Percentiles rank a stretch among this genome's conserved stretches.
phyloP scores from a whole-genome alignment of 2,329 filamentous ascomycete genomes.

The Aspergillus amoenus region DNA sequence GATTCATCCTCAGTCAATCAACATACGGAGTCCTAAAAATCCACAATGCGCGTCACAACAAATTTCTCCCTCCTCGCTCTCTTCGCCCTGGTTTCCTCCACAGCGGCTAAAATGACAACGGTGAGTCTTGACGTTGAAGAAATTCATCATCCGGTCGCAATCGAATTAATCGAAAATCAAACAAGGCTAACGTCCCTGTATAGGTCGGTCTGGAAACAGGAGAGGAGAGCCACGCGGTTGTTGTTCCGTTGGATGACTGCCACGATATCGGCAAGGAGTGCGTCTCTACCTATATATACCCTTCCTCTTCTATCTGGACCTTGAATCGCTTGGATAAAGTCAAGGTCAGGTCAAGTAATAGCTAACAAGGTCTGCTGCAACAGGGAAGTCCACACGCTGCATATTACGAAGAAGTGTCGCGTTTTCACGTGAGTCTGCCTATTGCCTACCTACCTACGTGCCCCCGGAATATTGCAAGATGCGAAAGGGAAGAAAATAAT shows the following conservation, averaged over 20 bases:
- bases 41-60: neutral
- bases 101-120: slow-evolving; percentile 2
- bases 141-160: neutral
- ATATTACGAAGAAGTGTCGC: slow-evolving; percentile 8
- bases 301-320: too few species aligned
- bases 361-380: neutral
- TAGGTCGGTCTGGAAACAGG: slow-evolving; percentile 18
- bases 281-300: neutral
- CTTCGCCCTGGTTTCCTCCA: slow-evolving; percentile 1
- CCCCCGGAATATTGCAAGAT: too few species aligned
- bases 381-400: slow-evolving; percentile 12
- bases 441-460: too few species aligned
- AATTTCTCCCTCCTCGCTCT: neutral
- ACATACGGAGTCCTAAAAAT: neutral
- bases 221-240: slow-evolving; percentile 6
- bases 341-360: neutral
- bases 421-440: slow-evolving; percentile 13
- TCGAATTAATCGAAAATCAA: neutral
- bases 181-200: neutral
- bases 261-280: slow-evolving; percentile 12
- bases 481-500: neutral
- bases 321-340: too few species aligned
- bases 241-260: slow-evolving; percentile 10
- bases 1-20: neutral
- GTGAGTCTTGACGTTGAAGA: neutral